phyloP scores from a whole-genome alignment of 352 stramenopile genomes.

The Pythium pyrilobum region DNA sequence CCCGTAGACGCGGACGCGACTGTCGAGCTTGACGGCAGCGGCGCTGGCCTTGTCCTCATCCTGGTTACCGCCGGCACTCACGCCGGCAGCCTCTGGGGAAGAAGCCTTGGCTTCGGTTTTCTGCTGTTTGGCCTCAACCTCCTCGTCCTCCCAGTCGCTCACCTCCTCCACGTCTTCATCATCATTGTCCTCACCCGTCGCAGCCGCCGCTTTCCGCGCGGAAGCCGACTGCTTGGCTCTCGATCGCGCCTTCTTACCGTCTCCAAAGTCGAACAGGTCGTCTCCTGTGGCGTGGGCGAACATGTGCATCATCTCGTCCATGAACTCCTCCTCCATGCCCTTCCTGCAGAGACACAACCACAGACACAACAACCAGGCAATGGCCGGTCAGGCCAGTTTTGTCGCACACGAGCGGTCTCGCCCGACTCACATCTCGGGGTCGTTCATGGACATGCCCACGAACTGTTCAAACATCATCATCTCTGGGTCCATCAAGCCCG shows the following conservation, averaged over 20 bases:
- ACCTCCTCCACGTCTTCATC: slow-evolving; percentile 25
- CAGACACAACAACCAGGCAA: neutral
- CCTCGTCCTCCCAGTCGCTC: slow-evolving; percentile 22
- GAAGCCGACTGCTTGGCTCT: too few species aligned
- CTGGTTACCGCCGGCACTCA: too few species aligned
- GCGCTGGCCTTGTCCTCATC: neutral
- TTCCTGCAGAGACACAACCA: slow-evolving; percentile 10
- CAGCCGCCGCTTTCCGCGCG: neutral
- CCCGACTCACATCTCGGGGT: slow-evolving; percentile 22
- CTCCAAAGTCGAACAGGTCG: slow-evolving; percentile 16
- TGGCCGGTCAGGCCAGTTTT: too few species aligned
- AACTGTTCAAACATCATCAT: slow-evolving; percentile 30
- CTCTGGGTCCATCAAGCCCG: slow-evolving; percentile 19
- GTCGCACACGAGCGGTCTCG: too few species aligned
- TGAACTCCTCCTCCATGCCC: slow-evolving; percentile 41
- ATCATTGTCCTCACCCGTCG: neutral
- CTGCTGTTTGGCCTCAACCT: neutral
- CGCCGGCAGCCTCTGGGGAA: neutral
- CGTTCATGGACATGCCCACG: slow-evolving; percentile 22
- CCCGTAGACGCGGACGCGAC: slow-evolving; percentile 32
- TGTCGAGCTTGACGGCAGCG: slow-evolving; percentile 14
- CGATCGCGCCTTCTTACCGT: too few species aligned
- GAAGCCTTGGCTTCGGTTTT: neutral
- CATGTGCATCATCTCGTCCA: slow-evolving; percentile 38
- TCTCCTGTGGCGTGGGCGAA: slow-evolving; percentile 24